phyloP scores from a whole-genome alignment of 106 monocot species.

The Dioscorea alata region DNA sequence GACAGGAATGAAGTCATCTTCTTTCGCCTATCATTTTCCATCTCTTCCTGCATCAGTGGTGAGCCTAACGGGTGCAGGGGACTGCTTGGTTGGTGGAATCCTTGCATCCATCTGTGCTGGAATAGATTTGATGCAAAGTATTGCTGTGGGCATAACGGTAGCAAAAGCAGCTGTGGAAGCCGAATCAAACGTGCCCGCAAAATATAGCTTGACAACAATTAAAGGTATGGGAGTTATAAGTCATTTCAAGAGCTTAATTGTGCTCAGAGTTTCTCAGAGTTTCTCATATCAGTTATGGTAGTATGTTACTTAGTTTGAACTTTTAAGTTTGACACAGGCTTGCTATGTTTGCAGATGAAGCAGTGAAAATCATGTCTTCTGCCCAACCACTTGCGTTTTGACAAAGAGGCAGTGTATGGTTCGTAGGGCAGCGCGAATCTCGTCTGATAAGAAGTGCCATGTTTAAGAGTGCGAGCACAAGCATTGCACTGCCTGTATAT shows the following conservation, averaged over 20 bases:
- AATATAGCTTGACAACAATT: conserved; percentile 18
- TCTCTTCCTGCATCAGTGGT: conserved; percentile 57
- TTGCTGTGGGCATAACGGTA: conserved; percentile 54
- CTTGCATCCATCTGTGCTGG: conserved; percentile 59
- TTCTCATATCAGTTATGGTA: not conserved
- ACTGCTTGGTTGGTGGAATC: conserved; percentile 84
- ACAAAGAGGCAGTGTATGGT: not conserved
- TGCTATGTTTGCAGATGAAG: conserved; percentile 14
- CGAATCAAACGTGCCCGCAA: conserved; percentile 49
- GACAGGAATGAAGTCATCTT: not conserved
- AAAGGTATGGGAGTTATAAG: conserved; percentile 27
- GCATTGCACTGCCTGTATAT: too few relatives aligned
- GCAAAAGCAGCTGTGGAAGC: conserved; percentile 75
- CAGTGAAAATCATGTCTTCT: conserved; percentile 4
- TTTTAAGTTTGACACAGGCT: not conserved
- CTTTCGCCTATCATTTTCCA: conserved; percentile 59
- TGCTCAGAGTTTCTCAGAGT: too few relatives aligned
- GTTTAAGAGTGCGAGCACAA: too few relatives aligned
- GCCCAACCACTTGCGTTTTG: conserved; percentile 8
- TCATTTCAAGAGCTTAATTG: not conserved
- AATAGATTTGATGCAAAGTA: conserved; percentile 51
- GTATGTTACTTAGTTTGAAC: not conserved
- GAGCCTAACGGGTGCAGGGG: conserved; percentile 73
- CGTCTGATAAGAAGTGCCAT: too few relatives aligned
- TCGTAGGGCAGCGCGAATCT: not conserved